phyloP scores from a whole-genome alignment of 768 basidiomycete species.

The Punctularia strigosozonata region DNA sequence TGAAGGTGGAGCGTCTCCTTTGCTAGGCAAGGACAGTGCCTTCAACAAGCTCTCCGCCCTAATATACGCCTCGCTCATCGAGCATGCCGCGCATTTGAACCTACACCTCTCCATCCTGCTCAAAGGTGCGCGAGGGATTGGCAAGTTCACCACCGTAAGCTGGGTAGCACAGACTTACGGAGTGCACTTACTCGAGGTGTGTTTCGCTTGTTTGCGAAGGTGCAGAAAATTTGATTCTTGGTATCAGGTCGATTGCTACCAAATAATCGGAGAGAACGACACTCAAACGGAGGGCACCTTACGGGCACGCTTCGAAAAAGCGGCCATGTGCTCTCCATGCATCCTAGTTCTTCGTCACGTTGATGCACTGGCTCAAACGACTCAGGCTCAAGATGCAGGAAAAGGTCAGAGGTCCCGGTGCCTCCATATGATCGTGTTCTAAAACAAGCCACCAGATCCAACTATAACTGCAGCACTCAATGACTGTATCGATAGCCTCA shows the following conservation, averaged over 20 bases:
- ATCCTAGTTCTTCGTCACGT: constrained; percentile 69
- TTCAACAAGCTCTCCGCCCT: constrained; percentile 43
- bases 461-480: constrained; percentile 43
- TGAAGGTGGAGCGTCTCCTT: background rate
- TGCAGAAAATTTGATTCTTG: background rate
- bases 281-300: constrained; percentile 65
- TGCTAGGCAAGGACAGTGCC: constrained; percentile 16
- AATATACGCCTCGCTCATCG: constrained; percentile 44
- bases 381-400: constrained; percentile 48
- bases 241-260: constrained; percentile 74
- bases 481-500: constrained; percentile 50
- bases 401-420: constrained; percentile 38
- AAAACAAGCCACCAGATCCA: constrained; percentile 30
- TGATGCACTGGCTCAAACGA: constrained; percentile 67
- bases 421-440: background rate
- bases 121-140: constrained; percentile 69
- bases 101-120: constrained; percentile 64
- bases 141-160: constrained; percentile 60
- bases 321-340: constrained; percentile 71
- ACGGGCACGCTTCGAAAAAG: constrained; percentile 65
- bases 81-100: constrained; percentile 43
- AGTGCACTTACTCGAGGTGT: constrained; percentile 70
- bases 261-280: constrained; percentile 68
- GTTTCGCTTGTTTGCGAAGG: constrained; percentile 1
- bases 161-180: constrained; percentile 53